Percentiles rank a stretch among this genome's conserved stretches.
phyloP scores from a whole-genome alignment of 495 filamentous ascomycete species.

The Penicillium chermesinum region DNA sequence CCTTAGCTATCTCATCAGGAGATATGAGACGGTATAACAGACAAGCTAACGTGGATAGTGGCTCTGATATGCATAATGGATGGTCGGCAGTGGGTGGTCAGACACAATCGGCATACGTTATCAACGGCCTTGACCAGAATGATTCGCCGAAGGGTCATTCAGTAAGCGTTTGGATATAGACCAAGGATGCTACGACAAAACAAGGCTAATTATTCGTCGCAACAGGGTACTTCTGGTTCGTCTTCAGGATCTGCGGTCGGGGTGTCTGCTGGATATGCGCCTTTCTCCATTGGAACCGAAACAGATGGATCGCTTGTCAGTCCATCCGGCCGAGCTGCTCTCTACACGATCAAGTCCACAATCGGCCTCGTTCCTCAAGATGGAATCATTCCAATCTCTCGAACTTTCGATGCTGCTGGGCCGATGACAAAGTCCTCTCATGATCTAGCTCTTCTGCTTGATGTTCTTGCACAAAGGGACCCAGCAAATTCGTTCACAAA shows the following conservation, averaged over 20 bases:
- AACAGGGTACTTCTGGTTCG: constrained; percentile 39
- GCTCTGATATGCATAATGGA: constrained; percentile 27
- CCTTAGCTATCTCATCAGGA: no score
- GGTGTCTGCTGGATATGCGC: constrained; percentile 40
- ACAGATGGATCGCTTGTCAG: constrained; percentile 40
- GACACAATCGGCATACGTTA: constrained; percentile 41
- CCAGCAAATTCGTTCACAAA: constrained; percentile 5
- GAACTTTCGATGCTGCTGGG: constrained; percentile 26
- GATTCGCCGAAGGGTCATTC: constrained; percentile 29
- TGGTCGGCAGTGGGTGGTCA: constrained; percentile 44
- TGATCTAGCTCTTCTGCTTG: constrained; percentile 25
- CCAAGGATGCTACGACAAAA: neutral
- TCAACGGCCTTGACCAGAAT: constrained; percentile 15
- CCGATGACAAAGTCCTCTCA: constrained; percentile 27
- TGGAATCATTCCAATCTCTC: constrained; percentile 28
- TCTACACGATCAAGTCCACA: constrained; percentile 40
- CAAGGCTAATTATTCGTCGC: neutral
- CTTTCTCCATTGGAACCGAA: constrained; percentile 43
- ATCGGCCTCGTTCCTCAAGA: constrained; percentile 22
- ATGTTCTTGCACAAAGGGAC: constrained; percentile 7
- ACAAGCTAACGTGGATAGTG: constrained; percentile 14
- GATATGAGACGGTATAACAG: neutral
- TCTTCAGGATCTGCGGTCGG: constrained; percentile 46
- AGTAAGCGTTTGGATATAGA: constrained; percentile 9
- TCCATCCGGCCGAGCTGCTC: constrained; percentile 34